These are phyloP conservation scores for Diaporthe nobilis DNA, from an alignment of 2,329 filamentous ascomycete genomes.

Conservation along the genomic window DNA sequence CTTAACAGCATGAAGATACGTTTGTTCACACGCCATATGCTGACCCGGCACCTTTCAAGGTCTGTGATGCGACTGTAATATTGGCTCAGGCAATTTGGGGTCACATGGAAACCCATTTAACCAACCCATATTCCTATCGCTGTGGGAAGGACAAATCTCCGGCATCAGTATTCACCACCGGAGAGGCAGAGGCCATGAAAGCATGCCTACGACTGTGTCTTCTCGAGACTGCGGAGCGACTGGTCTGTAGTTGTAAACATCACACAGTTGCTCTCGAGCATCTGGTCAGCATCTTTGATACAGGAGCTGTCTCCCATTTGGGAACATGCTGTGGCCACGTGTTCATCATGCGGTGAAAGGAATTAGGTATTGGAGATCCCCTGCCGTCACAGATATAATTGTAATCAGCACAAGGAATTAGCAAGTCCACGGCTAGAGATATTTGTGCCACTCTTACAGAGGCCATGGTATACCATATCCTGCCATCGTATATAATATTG, in stretches of 20 bases:
- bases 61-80: background rate
- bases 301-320: background rate
- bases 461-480: no score
- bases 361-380: background rate
- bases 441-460: no score
- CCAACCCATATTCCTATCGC: no score
- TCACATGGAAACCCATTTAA: background rate
- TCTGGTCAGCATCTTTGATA: background rate
- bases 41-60: background rate
- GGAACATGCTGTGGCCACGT: background rate
- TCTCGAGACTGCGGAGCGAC: background rate
- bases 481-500: no score
- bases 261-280: background rate
- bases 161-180: background rate
- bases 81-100: background rate
- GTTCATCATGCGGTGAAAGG: background rate
- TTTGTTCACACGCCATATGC: background rate
- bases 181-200: background rate
- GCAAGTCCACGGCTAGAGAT: no score
- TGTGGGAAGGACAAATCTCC: background rate
- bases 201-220: background rate
- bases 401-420: no score
- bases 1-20: background rate
- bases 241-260: background rate
- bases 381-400: background rate